Evolutionary conservation across 108 stramenopile genomes (phyloP).

Genomic region (Stephanodiscus triporus): DNA sequence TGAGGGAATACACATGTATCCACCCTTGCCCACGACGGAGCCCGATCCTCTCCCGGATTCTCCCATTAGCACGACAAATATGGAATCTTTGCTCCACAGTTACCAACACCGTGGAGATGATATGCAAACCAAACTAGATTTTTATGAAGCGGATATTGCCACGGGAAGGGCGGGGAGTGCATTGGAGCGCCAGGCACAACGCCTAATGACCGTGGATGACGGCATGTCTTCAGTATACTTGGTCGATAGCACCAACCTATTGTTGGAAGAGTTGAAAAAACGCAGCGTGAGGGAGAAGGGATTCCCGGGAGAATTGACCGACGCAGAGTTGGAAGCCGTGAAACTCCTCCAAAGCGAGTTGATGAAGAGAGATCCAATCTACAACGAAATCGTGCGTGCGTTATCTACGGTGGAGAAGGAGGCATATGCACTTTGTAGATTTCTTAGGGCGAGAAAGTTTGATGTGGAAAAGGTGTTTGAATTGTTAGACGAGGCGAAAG

Average conservation of each 20-base stretch:
- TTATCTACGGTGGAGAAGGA: conserved; percentile 43
- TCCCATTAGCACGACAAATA: conserved; percentile 21
- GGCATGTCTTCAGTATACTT: conserved; percentile 1
- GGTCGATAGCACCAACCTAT: conserved; percentile 21
- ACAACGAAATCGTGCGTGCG: conserved; percentile 33
- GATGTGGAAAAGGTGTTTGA: conserved; percentile 50
- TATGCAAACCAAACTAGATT: not conserved
- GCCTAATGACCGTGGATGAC: conserved; percentile 10
- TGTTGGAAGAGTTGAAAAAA: conserved; percentile 35
- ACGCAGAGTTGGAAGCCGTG: conserved; percentile 34
- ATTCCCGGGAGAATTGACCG: conserved; percentile 49
- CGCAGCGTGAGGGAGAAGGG: conserved; percentile 40
- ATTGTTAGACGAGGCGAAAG: conserved; percentile 32
- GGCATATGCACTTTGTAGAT: conserved; percentile 48
- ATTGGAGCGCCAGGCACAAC: conserved; percentile 28
- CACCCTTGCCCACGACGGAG: conserved; percentile 21
- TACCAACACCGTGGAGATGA: conserved; percentile 29
- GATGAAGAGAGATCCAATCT: conserved; percentile 30
- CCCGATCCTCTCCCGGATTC: conserved; percentile 17
- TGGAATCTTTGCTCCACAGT: conserved; percentile 26
- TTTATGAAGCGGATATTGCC: not conserved
- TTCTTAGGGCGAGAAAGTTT: conserved; percentile 44
- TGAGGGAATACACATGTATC: conserved; percentile 38
- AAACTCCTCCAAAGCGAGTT: conserved; percentile 18
- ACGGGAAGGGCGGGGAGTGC: conserved; percentile 26